A percentile compares a stretch with the other conserved stretches of the same genome.
These are phyloP conservation scores for Ophidiomyces ophidiicola DNA, from an alignment of 2,329 filamentous ascomycete genomes.

Conservation along the genomic window DNA sequence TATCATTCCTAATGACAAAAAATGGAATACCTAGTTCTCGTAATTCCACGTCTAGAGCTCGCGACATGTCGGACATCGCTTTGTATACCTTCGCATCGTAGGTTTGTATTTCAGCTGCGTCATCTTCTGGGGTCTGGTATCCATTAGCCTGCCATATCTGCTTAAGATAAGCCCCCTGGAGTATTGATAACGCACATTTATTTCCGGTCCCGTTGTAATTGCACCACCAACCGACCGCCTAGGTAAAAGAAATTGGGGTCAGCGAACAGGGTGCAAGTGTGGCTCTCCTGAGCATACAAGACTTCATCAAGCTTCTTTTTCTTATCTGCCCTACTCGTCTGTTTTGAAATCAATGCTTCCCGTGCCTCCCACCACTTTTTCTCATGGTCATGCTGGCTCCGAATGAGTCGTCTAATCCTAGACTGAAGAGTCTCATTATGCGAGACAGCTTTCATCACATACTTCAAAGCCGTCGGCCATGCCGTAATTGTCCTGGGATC, in stretches of 20 bases:
- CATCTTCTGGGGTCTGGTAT: conserved; percentile 34
- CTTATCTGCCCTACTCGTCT: conserved; percentile 40
- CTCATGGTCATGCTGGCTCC: conserved; percentile 51
- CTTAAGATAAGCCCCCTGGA: background rate
- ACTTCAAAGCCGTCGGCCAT: conserved; percentile 40
- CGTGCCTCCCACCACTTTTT: conserved; percentile 48
- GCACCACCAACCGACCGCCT: conserved; percentile 38
- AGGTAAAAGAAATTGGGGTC: conserved; percentile 12
- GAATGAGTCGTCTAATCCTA: conserved; percentile 46
- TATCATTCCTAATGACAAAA: conserved; percentile 40
- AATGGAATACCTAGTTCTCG: conserved; percentile 49
- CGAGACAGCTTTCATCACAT: conserved; percentile 40
- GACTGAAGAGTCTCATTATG: conserved; percentile 35
- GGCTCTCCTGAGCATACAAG: conserved; percentile 32
- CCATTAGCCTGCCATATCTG: conserved; percentile 3
- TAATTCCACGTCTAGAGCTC: conserved; percentile 45
- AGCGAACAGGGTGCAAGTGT: background rate
- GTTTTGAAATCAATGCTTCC: conserved; percentile 40
- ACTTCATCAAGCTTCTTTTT: conserved; percentile 44
- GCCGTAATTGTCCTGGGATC: conserved; percentile 40
- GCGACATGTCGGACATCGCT: conserved; percentile 47
- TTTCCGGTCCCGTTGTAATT: conserved; percentile 22
- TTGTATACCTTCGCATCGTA: conserved; percentile 53
- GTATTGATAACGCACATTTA: conserved; percentile 25
- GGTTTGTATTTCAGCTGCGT: conserved; percentile 43